These are phyloP conservation scores for Penicillium mononematosum DNA, from an alignment of 495 filamentous ascomycete species.

Conservation along the genomic window DNA sequence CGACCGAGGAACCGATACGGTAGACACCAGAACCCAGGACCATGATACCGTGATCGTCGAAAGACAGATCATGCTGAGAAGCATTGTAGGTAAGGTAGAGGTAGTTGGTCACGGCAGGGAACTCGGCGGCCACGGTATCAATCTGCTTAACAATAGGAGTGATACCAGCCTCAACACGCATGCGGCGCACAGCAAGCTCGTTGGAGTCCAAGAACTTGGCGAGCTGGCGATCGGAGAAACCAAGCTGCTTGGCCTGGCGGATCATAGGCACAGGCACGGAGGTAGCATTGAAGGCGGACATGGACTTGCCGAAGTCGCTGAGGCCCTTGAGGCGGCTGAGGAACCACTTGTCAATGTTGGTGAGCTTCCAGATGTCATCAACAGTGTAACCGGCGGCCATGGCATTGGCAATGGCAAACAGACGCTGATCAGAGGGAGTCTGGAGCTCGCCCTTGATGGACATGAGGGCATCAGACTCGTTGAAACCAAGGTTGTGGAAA, in stretches of 20 bases:
- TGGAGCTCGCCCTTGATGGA: conserved; percentile 94
- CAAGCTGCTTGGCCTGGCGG: conserved; percentile 83
- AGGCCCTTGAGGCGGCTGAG: conserved; percentile 84
- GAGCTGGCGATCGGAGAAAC: conserved; percentile 90
- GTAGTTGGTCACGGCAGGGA: conserved; percentile 93
- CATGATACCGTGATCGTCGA: conserved; percentile 90
- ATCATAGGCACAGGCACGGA: conserved; percentile 65
- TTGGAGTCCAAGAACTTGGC: conserved; percentile 93
- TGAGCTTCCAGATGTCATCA: conserved; percentile 96
- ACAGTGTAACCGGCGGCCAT: conserved; percentile 93
- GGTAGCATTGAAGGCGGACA: conserved; percentile 68
- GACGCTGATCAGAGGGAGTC: conserved; percentile 93
- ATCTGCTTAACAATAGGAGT: conserved; percentile 94
- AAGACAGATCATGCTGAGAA: conserved; percentile 77
- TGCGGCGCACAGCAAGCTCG: conserved; percentile 79
- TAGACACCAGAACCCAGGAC: conserved; percentile 97
- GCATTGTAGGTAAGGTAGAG: conserved; percentile 96
- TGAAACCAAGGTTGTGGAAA: conserved; percentile 93
- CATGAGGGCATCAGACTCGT: conserved; percentile 88
- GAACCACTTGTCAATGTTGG: conserved; percentile 87
- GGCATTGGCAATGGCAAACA: conserved; percentile 97
- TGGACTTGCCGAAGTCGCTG: conserved; percentile 78
- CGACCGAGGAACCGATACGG: conserved; percentile 94
- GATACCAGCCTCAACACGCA: conserved; percentile 81
- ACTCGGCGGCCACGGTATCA: conserved; percentile 96